Percentiles rank a stretch among this genome's conserved stretches.
phyloP scores from a whole-genome alignment of 768 basidiomycete genomes.

The Leccinum olivaceopallidum region DNA sequence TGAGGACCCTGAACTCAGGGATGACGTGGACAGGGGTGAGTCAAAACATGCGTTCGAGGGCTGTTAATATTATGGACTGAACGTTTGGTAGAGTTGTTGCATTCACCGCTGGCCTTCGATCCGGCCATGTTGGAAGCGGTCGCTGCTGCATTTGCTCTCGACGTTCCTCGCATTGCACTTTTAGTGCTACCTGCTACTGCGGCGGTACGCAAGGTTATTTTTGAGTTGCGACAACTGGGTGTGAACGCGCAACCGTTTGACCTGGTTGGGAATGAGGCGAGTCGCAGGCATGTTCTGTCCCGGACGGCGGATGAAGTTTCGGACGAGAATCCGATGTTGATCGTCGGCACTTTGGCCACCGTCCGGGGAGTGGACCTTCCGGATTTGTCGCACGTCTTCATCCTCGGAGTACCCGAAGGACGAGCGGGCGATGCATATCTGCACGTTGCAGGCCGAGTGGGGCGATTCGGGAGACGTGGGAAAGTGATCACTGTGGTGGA shows the following conservation, averaged over 20 bases:
- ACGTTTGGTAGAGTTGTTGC: slow-evolving; percentile 41
- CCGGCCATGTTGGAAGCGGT: slow-evolving; percentile 63
- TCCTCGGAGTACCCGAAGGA: slow-evolving; percentile 60
- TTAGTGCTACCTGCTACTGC: slow-evolving; percentile 66
- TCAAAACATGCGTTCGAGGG: background rate
- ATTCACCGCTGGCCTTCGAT: slow-evolving; percentile 53
- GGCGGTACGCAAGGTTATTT: slow-evolving; percentile 60
- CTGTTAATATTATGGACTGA: slow-evolving; percentile 8
- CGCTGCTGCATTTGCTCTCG: slow-evolving; percentile 68
- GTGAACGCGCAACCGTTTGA: slow-evolving; percentile 67
- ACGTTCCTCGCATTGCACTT: slow-evolving; percentile 66
- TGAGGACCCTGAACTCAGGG: slow-evolving; percentile 19
- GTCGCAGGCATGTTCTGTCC: slow-evolving; percentile 43
- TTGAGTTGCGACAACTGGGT: slow-evolving; percentile 64
- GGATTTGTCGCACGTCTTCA: slow-evolving; percentile 71
- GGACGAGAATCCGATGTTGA: slow-evolving; percentile 56
- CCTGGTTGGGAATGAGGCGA: slow-evolving; percentile 44
- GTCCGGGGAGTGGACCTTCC: slow-evolving; percentile 75
- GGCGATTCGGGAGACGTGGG: slow-evolving; percentile 65
- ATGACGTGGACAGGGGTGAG: slow-evolving; percentile 25
- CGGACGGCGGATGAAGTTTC: slow-evolving; percentile 28
- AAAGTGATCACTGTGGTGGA: slow-evolving; percentile 67
- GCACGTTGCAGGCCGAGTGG: slow-evolving; percentile 75
- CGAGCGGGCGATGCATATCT: slow-evolving; percentile 59
- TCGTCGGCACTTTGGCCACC: slow-evolving; percentile 70